A percentile compares a stretch with the other conserved stretches of the same genome.
These are phyloP conservation scores for Colletotrichum cuscutae DNA, from an alignment of 2,329 filamentous ascomycete genomes.

Conservation along the genomic window DNA sequence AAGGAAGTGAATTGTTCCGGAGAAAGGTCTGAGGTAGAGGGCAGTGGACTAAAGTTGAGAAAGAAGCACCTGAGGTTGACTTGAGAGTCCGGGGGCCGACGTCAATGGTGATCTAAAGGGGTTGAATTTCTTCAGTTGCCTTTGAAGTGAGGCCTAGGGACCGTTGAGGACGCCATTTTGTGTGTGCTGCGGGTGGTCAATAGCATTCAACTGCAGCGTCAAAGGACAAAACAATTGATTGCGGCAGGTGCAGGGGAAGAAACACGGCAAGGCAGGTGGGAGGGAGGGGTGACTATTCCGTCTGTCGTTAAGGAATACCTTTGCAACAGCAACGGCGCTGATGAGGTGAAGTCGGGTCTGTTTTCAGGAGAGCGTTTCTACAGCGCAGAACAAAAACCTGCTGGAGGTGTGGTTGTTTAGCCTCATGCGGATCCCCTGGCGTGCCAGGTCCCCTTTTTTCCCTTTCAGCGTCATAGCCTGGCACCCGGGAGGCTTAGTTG, in stretches of 20 bases:
- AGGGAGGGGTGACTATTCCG: slow-evolving; percentile 2
- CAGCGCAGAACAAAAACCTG: slow-evolving; percentile 16
- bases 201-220: slow-evolving; percentile 19
- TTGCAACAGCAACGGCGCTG: slow-evolving; percentile 10
- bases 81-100: slow-evolving; percentile 2
- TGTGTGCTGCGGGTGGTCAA: slow-evolving; percentile 16
- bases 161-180: slow-evolving; percentile 24
- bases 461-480: slow-evolving; percentile 2
- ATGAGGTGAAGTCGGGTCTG: slow-evolving; percentile 20
- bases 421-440: slow-evolving; percentile 27
- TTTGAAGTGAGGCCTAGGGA: not conserved
- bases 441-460: slow-evolving; percentile 13
- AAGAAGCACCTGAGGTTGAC: slow-evolving; percentile 14
- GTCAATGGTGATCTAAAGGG: slow-evolving; percentile 1
- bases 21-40: slow-evolving; percentile 8
- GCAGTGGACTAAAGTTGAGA: not conserved
- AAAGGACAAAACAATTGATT: not conserved
- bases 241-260: slow-evolving; percentile 12
- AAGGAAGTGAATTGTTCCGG: slow-evolving; percentile 21
- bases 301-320: not conserved
- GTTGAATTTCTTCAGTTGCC: slow-evolving; percentile 3
- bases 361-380: slow-evolving; percentile 17
- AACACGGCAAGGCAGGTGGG: slow-evolving; percentile 8
- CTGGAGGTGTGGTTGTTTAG: slow-evolving; percentile 28
- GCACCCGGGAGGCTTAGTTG: not conserved